Evolutionary conservation across 163 green algal species (phyloP).

Genomic region (Chlamydomonas reinhardtii): DNA sequence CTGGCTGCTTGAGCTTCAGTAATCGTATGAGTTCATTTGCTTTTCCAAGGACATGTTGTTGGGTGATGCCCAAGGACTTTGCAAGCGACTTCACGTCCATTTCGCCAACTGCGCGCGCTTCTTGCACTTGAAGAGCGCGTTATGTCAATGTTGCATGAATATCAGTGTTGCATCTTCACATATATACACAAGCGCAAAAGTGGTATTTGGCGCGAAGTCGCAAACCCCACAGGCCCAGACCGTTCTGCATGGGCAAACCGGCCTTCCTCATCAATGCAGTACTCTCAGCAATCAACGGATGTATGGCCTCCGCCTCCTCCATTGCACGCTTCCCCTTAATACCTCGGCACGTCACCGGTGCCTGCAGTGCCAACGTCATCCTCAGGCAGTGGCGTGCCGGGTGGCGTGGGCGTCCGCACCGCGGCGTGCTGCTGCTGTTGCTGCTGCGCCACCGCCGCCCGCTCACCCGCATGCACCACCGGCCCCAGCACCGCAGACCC

Average conservation of each 20-base stretch:
- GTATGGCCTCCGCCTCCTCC: too few relatives aligned
- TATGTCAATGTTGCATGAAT: too few relatives aligned
- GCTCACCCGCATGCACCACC: conserved; percentile 30
- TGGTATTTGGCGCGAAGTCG: too few relatives aligned
- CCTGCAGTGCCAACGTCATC: neutral
- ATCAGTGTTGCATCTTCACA: too few relatives aligned
- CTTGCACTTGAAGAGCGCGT: too few relatives aligned
- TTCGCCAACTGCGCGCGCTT: neutral
- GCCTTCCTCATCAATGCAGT: too few relatives aligned
- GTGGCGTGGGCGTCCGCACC: neutral
- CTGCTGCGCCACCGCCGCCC: neutral
- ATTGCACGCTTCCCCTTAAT: too few relatives aligned
- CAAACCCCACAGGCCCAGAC: too few relatives aligned
- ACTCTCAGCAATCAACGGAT: too few relatives aligned
- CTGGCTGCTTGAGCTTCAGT: conserved; percentile 30
- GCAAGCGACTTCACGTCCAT: conserved; percentile 43
- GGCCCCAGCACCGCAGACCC: conserved; percentile 17
- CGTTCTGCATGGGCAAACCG: too few relatives aligned
- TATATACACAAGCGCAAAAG: too few relatives aligned
- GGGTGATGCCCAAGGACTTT: conserved; percentile 14
- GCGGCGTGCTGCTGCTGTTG: neutral
- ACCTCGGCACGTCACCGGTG: neutral
- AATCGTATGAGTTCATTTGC: conserved; percentile 16
- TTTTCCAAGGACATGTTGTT: neutral
- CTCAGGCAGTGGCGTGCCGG: neutral